Conservation (phyloP, 1,284 basidiomycete species). For the Wolfiporia cocos region DNA sequence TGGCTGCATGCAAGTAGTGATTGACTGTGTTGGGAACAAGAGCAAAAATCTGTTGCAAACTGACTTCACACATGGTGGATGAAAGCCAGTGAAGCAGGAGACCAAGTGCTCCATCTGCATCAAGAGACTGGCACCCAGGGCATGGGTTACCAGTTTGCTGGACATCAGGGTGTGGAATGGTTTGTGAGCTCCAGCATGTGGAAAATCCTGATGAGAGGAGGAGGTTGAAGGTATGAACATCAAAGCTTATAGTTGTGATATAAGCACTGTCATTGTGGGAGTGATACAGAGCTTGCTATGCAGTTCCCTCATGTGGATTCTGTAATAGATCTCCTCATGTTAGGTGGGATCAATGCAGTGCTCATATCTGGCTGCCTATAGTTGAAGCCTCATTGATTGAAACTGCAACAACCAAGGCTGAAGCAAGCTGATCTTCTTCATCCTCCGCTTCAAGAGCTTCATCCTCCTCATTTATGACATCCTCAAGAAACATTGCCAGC, state of each 20-base stretch:
- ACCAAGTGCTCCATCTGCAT: conserved; percentile 41
- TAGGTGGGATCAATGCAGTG: too few relatives aligned
- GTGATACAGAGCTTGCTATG: conserved; percentile 30
- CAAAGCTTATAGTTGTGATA: conserved; percentile 43
- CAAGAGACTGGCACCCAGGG: conserved; percentile 29
- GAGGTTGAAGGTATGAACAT: conserved; percentile 31
- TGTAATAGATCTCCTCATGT: too few relatives aligned
- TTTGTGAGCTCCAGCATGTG: conserved; percentile 24
- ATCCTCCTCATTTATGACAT: too few relatives aligned
- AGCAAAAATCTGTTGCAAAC: conserved; percentile 33
- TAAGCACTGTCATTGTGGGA: conserved; percentile 32
- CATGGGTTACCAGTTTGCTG: conserved; percentile 22
- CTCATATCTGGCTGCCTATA: too few relatives aligned
- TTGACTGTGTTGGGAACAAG: conserved; percentile 22
- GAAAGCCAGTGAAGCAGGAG: conserved; percentile 38
- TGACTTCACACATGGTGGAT: conserved; percentile 33
- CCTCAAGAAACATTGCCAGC: too few relatives aligned
- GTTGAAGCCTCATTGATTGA: too few relatives aligned
- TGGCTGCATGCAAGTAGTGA: conserved; percentile 31
- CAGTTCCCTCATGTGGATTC: conserved; percentile 28
- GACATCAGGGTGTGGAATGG: conserved; percentile 31
- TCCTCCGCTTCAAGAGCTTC: too few relatives aligned
- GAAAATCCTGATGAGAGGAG: conserved; percentile 32
- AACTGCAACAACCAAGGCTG: too few relatives aligned
- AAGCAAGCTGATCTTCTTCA: too few relatives aligned